Evolutionary conservation across 1,284 basidiomycete species (phyloP).

Genomic region (Ganoderma meredithae): DNA sequence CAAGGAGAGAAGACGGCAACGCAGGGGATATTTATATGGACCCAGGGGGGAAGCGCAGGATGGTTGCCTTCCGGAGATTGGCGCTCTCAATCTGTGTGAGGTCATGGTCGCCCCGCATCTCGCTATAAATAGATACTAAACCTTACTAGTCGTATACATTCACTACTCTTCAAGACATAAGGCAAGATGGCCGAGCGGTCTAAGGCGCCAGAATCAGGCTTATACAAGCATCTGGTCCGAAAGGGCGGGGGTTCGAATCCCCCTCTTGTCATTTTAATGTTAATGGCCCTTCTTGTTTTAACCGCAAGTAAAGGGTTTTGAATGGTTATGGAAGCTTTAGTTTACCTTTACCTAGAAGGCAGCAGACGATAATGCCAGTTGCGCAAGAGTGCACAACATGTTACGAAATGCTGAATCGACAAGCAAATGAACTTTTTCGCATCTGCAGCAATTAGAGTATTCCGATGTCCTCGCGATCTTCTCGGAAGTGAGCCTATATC

Average conservation of each 20-base stretch:
- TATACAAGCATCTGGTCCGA: slow-evolving; percentile 43
- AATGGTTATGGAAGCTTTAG: no score
- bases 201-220: slow-evolving; percentile 35
- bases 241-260: slow-evolving; percentile 54
- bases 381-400: no score
- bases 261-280: slow-evolving; percentile 38
- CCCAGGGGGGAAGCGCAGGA: not conserved
- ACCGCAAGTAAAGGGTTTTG: no score
- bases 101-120: not conserved
- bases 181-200: slow-evolving; percentile 35
- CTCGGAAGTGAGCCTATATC: no score
- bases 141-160: no score
- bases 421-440: no score
- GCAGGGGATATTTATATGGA: slow-evolving; percentile 20
- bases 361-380: no score
- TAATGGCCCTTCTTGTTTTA: not conserved
- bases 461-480: no score
- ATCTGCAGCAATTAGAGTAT: no score
- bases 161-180: not conserved
- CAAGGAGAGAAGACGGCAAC: not conserved
- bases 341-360: no score
- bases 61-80: slow-evolving; percentile 6
- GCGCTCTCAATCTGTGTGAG: slow-evolving; percentile 11
- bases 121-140: not conserved
- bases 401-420: no score